Base-by-base conservation (phyloP, 139 green algal species). In the Yamagishiella unicocca region DNA sequence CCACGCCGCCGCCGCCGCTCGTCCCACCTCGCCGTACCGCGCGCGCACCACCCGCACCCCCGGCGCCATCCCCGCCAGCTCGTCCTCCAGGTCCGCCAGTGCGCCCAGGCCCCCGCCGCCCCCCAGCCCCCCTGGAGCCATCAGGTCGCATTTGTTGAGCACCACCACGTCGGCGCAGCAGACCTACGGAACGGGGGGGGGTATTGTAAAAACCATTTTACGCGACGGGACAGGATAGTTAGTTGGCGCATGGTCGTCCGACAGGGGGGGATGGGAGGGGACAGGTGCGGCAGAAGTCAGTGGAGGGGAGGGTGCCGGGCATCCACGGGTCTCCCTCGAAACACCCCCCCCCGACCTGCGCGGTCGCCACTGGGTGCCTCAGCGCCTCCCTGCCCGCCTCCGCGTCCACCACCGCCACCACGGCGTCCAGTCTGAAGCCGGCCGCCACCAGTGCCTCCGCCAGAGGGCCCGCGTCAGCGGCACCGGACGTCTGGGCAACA, bases 91-190 rank as follows among this genome's bases (percentile, higher is more conserved):
- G 37, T 86, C 90, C 43, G 87, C 55, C 67, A 92, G 74, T 25
- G 31, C 42, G 19, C 79, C 87, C 84, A 93, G 84, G 3, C 53
- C 46, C 21, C 80, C 88, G 37, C 76, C 37, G 21, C 33, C 55
- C 37, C 53, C 46, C 5, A 75, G 83, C n/a, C 76, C 53, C 6
- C 42, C 35, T 55, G 77, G 35, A 8, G 35, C 76, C 58, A 86
- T 4, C 66, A 95, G 89, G 77, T 95, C 92, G 84, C 87, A 92
- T 90, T 95, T 95, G 90, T 94, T 95, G 24, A 95, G 43, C 8
- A 95, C 76, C 10, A 94, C 89, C 19, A 95, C 62, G 55, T 95
- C 92, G 2, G 78, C 78, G 17, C 78, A 85, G 58, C 38, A 54
- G 7, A 74, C 40, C 58, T 85, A 42, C 1, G 29, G 10, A 24